Base-by-base conservation (phyloP, 306 rosid genomes). In the Dryas alaskensis region DNA sequence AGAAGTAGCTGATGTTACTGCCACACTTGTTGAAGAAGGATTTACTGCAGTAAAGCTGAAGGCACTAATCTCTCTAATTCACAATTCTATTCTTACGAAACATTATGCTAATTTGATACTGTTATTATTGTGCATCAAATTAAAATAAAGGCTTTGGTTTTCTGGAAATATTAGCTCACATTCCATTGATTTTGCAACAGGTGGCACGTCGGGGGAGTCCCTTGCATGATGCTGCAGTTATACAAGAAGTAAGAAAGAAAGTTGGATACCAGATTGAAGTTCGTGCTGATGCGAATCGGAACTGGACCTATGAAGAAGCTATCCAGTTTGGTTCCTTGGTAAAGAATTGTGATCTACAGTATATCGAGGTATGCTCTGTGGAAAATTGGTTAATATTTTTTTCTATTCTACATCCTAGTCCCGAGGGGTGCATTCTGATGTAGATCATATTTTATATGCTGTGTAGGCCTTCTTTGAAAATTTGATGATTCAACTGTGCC, bases 221-320 rank as follows among this genome's bases (percentile, higher is more conserved):
- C 72, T 75, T 81, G 58, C 89, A 86, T 50, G 93, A 87, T 84
- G 97, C 93, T 63, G 81, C 73, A 65, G 73, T 89, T 50, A 78
- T 94, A 73, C 88, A 78, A 77, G 97, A 86, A 83, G 89, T 94
- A 63, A 85, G 98, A 83, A 91, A 86, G 57, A 85, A 80, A 83
- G 87, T 94, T 76, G 98, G 98, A 66, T 5, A 54, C 85, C 84
- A 79, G 44, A 76, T 87, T 76, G 83, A 84, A 58, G 82, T 94
- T 78, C 96, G 98, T 5, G 98, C 78, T 39, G 98, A 94, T 83
- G 98, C 96, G 77, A 94, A 94, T 81, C 86, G 87, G 68, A 86
- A 75, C 53, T 94, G 98, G 98, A 91, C 91, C 63, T 91, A 79
- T 79, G 82, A 89, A 78, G 97, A 94, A 84, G 98, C 97, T 72